Evolutionary conservation across 257 asterid genomes (phyloP), one percentile per base, ranked within the genome.

Genomic region (Buddleja alternifolia): DNA sequence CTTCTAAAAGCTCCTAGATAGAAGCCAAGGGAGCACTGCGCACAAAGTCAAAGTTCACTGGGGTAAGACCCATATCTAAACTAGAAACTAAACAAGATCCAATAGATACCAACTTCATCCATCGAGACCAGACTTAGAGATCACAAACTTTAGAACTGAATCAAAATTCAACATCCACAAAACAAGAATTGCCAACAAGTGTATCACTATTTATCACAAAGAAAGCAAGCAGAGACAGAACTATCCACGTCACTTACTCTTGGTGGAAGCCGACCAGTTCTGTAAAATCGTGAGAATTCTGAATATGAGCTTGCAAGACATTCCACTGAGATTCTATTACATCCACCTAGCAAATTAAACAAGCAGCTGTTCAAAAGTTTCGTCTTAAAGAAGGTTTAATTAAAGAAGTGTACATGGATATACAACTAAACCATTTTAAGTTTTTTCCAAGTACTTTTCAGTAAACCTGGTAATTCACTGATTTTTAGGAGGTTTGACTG

Each of bases 251-350:
- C 66, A 78, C 99, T 84, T 79, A 91, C 99, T 91, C 98, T 84
- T 87, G 99, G 80, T 94, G 99, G 82, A 86, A 87, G 80, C 94
- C 90, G 60, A 94, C 98, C 69, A 94, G 83, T 76, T 91, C 93
- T 19, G 95, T 91, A 66, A 94, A 94, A 83, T 94, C 98, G 9
- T 51, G 92, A 69, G 99, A 91, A 83, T 89, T 86, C 70, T 89
- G 96, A 67, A 89, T 89, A 75, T 86, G 98, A 72, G 88, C 72
- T 85, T 94, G 99, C 85, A 94, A 81, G 56, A 87, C 87, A 29
- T 91, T 94, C 99, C 99, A 94, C 78, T 91, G 99, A 70, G 98
- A 89, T 76, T 94, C 99, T 75, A 94, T 88, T n/a, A 94, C 99
- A 48, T 94, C 99, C 82, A 91, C 99, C 99, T 94, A 82, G 62